Percentiles rank a stretch among this genome's conserved stretches.
Evolutionary conservation across 2,329 filamentous ascomycete species (phyloP).

Genomic region (Colletotrichum sp.): DNA sequence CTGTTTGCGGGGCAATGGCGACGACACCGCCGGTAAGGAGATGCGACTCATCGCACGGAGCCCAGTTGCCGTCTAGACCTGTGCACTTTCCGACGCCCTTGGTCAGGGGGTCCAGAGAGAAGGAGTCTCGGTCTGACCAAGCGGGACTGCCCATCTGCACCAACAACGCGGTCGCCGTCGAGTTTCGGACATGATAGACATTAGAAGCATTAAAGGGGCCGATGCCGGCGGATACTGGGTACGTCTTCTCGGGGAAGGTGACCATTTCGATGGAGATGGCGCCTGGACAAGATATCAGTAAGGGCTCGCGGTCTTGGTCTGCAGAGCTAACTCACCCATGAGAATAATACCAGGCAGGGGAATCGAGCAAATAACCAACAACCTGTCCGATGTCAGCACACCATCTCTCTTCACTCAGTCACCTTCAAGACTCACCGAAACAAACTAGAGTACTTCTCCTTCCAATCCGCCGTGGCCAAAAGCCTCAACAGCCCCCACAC

Average conservation of each 20-base stretch:
- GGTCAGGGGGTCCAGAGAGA: not conserved
- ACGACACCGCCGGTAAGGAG: slow-evolving; percentile 2
- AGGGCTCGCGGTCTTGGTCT: fast-evolving
- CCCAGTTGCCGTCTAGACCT: not conserved
- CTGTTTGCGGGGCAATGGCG: slow-evolving; percentile 1
- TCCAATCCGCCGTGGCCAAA: slow-evolving; percentile 11
- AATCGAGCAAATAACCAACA: slow-evolving; percentile 11
- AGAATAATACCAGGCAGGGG: slow-evolving; percentile 9
- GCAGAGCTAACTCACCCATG: slow-evolving; percentile 16
- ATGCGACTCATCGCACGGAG: slow-evolving; percentile 8
- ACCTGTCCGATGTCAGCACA: not conserved
- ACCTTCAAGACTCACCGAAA: not conserved
- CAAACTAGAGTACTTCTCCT: slow-evolving; percentile 11
- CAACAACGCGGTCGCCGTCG: not conserved
- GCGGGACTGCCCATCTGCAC: slow-evolving; percentile 15
- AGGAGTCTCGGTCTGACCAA: slow-evolving; percentile 14
- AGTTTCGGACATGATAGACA: not conserved
- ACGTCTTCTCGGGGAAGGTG: slow-evolving; percentile 13
- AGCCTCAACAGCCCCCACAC: slow-evolving; percentile 13
- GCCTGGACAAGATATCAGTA: not conserved
- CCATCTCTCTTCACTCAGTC: not conserved
- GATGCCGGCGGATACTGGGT: slow-evolving; percentile 6
- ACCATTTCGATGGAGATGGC: slow-evolving; percentile 9
- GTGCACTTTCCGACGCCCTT: not conserved
- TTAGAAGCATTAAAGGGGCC: slow-evolving; percentile 10